These are phyloP conservation scores for Xylaria polymorpha DNA, from an alignment of 2,329 filamentous ascomycete genomes.

Conservation along the genomic window DNA sequence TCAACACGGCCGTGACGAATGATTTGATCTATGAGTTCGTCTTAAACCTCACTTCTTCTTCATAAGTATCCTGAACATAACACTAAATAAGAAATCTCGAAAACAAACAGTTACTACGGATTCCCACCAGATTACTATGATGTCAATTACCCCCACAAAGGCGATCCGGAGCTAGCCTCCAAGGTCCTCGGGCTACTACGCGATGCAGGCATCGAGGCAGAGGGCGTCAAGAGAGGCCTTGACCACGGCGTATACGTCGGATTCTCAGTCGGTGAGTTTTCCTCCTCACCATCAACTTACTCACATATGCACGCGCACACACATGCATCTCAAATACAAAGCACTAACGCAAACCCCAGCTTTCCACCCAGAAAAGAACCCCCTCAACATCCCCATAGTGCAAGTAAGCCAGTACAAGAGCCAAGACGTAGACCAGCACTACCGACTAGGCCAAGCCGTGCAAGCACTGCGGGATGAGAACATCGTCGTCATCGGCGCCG, in stretches of 20 bases:
- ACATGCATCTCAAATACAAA: neutral
- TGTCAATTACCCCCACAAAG: conserved; percentile 72
- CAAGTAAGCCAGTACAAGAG: conserved; percentile 76
- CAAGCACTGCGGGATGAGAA: conserved; percentile 73
- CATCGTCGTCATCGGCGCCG: conserved; percentile 75
- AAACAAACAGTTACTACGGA: conserved; percentile 68
- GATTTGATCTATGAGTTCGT: conserved; percentile 76
- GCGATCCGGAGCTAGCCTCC: conserved; percentile 68
- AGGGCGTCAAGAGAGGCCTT: conserved; percentile 71
- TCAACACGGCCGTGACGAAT: conserved; percentile 73
- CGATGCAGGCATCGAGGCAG: conserved; percentile 67
- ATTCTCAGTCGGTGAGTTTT: conserved; percentile 62
- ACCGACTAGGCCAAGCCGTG: conserved; percentile 74
- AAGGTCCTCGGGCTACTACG: conserved; percentile 67
- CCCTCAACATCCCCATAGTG: conserved; percentile 74
- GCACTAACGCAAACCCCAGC: conserved; percentile 52
- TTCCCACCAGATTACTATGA: conserved; percentile 78
- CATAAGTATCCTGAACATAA: neutral
- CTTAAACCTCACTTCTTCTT: neutral
- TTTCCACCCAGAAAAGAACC: conserved; percentile 71
- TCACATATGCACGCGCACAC: too few relatives aligned
- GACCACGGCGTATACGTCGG: conserved; percentile 82
- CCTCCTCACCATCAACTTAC: neutral
- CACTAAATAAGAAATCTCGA: conserved; percentile 24
- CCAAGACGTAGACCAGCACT: conserved; percentile 74